Evolutionary conservation across 257 asterid species (phyloP).

Genomic region (Petrea volubilis): DNA sequence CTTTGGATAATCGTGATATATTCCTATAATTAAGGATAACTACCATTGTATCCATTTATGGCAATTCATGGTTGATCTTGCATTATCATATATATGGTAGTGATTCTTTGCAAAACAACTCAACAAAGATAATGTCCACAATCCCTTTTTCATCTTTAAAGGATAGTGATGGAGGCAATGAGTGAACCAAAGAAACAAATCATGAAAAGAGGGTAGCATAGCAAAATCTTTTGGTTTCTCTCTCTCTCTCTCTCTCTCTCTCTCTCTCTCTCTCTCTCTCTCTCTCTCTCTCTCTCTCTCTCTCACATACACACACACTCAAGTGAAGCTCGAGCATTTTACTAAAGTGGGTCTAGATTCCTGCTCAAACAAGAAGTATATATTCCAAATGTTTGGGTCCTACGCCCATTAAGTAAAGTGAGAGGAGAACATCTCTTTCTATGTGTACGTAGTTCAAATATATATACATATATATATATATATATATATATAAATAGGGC

Average conservation of each 20-base stretch:
- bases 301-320: neutral
- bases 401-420: conserved; percentile 20
- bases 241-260: too few relatives aligned
- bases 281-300: too few relatives aligned
- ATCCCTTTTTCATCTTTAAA: neutral
- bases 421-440: conserved; percentile 10
- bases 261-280: too few relatives aligned
- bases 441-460: neutral
- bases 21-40: too few relatives aligned
- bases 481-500: too few relatives aligned
- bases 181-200: conserved; percentile 24
- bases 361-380: neutral
- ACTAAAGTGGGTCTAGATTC: conserved; percentile 15
- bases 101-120: neutral
- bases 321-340: conserved; percentile 10
- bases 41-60: too few relatives aligned
- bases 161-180: conserved; percentile 28
- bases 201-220: conserved; percentile 12
- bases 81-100: neutral
- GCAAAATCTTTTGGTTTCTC: conserved; percentile 16
- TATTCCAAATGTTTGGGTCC: neutral
- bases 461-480: too few relatives aligned
- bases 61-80: too few relatives aligned
- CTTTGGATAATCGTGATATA: too few relatives aligned
- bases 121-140: too few relatives aligned